Evolutionary conservation across 768 basidiomycete species (phyloP).

Genomic region (Leccinum aurantiacum): DNA sequence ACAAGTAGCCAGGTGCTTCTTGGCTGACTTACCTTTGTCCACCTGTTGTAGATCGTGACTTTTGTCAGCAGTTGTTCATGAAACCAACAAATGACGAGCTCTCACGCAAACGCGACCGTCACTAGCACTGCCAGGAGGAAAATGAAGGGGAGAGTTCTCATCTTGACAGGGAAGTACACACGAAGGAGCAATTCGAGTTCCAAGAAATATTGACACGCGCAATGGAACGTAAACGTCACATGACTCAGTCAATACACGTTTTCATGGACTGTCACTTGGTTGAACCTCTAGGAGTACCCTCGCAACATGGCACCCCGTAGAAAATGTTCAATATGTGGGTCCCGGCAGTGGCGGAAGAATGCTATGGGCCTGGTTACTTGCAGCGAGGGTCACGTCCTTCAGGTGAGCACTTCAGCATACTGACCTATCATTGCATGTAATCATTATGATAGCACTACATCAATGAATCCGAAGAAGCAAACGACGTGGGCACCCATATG

Average conservation of each 20-base stretch:
- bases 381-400: slow-evolving; percentile 88
- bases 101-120: slow-evolving; percentile 59
- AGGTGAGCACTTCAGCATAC: slow-evolving; percentile 49
- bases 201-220: not conserved
- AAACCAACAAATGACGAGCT: slow-evolving; percentile 20
- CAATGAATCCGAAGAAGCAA: slow-evolving; percentile 73
- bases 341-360: slow-evolving; percentile 86
- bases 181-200: not conserved
- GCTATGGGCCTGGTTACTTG: slow-evolving; percentile 81
- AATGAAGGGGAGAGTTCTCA: slow-evolving; percentile 52
- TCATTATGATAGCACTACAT: slow-evolving; percentile 63
- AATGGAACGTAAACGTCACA: slow-evolving; percentile 8
- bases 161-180: slow-evolving; percentile 21
- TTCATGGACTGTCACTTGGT: not conserved
- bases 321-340: slow-evolving; percentile 77
- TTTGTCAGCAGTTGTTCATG: not conserved
- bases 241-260: not conserved
- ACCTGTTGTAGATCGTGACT: slow-evolving; percentile 40
- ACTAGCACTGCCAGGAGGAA: slow-evolving; percentile 51
- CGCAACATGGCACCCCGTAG: slow-evolving; percentile 54
- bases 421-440: not conserved
- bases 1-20: not conserved
- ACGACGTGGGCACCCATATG: slow-evolving; percentile 59
- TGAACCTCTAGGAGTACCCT: not conserved
- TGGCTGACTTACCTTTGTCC: slow-evolving; percentile 59